These are phyloP conservation scores for Truncatella angustata DNA, from an alignment of 2,329 filamentous ascomycete genomes.

Conservation along the genomic window DNA sequence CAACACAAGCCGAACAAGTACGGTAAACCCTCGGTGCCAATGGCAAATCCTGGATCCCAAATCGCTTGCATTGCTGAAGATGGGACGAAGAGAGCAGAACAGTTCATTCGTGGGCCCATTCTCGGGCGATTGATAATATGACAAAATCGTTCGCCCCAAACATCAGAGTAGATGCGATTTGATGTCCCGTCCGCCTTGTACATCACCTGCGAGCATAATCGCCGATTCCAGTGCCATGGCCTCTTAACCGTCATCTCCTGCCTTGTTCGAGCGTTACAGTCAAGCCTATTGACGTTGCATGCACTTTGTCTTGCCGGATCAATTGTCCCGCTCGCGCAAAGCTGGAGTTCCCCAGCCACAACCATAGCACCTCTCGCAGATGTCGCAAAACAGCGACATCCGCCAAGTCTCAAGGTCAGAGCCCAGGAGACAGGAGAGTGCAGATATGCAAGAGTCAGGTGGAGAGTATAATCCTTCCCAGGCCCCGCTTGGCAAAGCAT, in stretches of 20 bases:
- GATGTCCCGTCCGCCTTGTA: background rate
- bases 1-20: too few species aligned
- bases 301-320: background rate
- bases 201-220: background rate
- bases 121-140: background rate
- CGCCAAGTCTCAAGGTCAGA: background rate
- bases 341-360: too few species aligned
- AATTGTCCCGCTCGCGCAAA: too few species aligned
- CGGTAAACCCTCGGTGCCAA: too few species aligned
- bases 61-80: too few species aligned
- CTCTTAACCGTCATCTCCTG: conserved; percentile 1
- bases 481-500: too few species aligned
- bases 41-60: background rate
- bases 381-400: background rate
- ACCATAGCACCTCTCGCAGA: too few species aligned
- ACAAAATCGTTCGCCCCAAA: background rate
- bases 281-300: conserved; percentile 3
- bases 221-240: background rate
- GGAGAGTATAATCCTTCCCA: too few species aligned
- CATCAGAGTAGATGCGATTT: background rate
- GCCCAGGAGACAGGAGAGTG: background rate
- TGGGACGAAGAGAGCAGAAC: too few species aligned
- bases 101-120: background rate
- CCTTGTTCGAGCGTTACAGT: conserved; percentile 5
- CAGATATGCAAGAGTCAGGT: background rate